phyloP scores from a whole-genome alignment of 129 eudicot genomes.

The Smallanthus sonchifolius region DNA sequence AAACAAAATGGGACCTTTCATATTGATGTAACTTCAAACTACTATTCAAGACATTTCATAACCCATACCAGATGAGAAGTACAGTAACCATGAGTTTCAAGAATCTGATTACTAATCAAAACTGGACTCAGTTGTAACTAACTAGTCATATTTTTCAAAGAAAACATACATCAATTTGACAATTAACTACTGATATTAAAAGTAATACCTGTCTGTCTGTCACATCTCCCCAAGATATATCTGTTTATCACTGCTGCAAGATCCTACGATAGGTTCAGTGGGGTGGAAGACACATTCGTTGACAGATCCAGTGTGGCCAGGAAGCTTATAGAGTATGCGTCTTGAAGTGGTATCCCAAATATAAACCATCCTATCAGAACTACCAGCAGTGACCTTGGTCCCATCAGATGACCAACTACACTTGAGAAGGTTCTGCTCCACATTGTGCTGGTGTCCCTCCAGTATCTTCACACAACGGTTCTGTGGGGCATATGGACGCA shows the following conservation, averaged over 20 bases:
- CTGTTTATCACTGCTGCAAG: slow-evolving; percentile 94
- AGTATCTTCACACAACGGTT: slow-evolving; percentile 90
- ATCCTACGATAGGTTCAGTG: slow-evolving; percentile 68
- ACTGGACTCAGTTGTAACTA: not conserved
- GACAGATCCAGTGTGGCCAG: slow-evolving; percentile 94
- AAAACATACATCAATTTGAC: not conserved
- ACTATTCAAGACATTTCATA: not conserved
- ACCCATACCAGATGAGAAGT: no score
- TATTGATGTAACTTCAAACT: not conserved
- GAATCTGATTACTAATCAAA: not conserved
- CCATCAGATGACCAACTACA: slow-evolving; percentile 97
- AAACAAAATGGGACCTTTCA: not conserved
- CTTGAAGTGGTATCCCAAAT: slow-evolving; percentile 91
- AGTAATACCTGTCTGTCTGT: not conserved
- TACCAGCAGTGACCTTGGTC: slow-evolving; percentile 90
- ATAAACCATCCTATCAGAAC: slow-evolving; percentile 89
- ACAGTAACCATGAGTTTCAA: no score
- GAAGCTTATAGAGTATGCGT: slow-evolving; percentile 76
- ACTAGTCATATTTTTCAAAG: not conserved
- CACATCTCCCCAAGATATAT: slow-evolving; percentile 88
- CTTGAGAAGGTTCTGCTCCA: slow-evolving; percentile 83
- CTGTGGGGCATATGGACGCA: slow-evolving; percentile 96
- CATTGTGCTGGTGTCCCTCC: slow-evolving; percentile 94
- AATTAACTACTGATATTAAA: not conserved
- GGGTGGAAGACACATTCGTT: slow-evolving; percentile 90